Base-by-base conservation (phyloP, 2,329 filamentous ascomycete species). In the Aspergillus sp. region DNA sequence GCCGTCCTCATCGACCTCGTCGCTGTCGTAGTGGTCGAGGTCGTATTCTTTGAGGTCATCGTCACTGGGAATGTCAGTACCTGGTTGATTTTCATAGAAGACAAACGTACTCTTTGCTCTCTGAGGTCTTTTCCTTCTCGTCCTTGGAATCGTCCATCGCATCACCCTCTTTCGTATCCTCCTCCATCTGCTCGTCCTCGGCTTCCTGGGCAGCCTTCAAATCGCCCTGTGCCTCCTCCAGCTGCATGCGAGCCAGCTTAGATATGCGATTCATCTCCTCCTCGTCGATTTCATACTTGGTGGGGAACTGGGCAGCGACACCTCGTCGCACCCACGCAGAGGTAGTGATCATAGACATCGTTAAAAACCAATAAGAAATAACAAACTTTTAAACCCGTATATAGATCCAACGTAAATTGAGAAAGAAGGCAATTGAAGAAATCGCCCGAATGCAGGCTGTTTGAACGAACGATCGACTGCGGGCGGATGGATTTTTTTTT, bases 41-140 rank as follows among this genome's bases (percentile, higher is more conserved):
- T 99, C 87, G 74, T 96, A 99, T 73, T 99, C 91, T 73, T 93
- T 94, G 46, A 99, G 80, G 69, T 95, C 90, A 66, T 96, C 90
- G 58, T 87, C 78, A 51, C 76, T 76, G 19, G 40, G 4, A 20
- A 2, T 5, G 14, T n/a, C 4, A 50, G 22, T 7, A 7, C 2
- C 22, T 22, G 5, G 22, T 22, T 7, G 5, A 7, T 22, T 4
- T 22, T 22, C 7, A 7, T 22, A 22, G 5, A 43, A 54, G 49
- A 36, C 30, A 54, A 22, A 45, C 8, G 50, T 45, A 24, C 38
- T 35, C 47, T 40, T 61, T 58, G 54, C 62, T 57, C 45, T 64
- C 54, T 35, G 56, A 57, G 17, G 45, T 51, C 24, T 67, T 64
- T 13, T 65, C 60, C 40, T 16, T 20, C 4, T 26, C 45, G 58